Percentiles rank a stretch among this genome's conserved stretches.
Evolutionary conservation across 352 stramenopile genomes (phyloP).

Genomic region (Globisporangium acanthophoron): DNA sequence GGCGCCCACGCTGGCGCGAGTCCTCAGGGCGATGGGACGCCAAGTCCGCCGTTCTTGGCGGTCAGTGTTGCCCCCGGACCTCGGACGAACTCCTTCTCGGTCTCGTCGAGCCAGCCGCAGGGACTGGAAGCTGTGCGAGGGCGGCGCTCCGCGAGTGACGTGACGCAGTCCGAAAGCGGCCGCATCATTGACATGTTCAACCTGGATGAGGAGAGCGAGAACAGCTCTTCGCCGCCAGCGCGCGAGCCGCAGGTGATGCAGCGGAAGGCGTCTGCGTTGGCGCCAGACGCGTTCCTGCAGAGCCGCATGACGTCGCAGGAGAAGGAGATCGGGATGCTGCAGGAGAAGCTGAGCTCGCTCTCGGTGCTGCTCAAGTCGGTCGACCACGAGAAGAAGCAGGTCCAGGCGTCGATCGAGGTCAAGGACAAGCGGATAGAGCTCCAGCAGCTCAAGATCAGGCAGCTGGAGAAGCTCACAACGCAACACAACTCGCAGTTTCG

Average conservation of each 20-base stretch:
- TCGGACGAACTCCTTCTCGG: conserved; percentile 4
- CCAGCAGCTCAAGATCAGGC: conserved; percentile 53
- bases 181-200: conserved; percentile 18
- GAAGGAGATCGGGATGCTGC: conserved; percentile 64
- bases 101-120: neutral
- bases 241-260: neutral
- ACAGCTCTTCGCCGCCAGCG: neutral
- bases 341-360: conserved; percentile 60
- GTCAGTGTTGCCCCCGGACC: neutral
- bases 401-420: conserved; percentile 50
- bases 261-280: neutral
- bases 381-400: conserved; percentile 58
- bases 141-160: conserved; percentile 6
- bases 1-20: conserved; percentile 3
- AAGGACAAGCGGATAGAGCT: conserved; percentile 75
- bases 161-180: neutral
- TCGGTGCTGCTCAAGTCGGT: conserved; percentile 58
- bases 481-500: conserved; percentile 40
- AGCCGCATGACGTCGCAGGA: conserved; percentile 59
- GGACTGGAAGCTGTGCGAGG: neutral
- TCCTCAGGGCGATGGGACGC: neutral
- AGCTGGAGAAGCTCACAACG: conserved; percentile 53
- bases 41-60: neutral
- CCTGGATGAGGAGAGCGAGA: conserved; percentile 1
- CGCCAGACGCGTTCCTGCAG: conserved; percentile 33